Evolutionary conservation across 2,329 filamentous ascomycete genomes (phyloP), one percentile per base, ranked within the genome.

Genomic region (Penicillium oxalicum): DNA sequence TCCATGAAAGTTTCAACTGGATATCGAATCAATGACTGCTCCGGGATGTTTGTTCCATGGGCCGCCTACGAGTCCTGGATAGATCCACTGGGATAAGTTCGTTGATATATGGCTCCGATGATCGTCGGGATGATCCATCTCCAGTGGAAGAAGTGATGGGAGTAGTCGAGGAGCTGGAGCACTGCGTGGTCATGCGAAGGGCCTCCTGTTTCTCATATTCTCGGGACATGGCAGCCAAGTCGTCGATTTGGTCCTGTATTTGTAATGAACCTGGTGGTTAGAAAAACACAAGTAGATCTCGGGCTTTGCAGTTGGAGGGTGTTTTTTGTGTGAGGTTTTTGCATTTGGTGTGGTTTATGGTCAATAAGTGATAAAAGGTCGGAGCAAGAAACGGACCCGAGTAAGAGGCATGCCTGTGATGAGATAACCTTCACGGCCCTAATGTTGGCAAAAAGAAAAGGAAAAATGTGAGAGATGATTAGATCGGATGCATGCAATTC

Each of bases 391-490:
- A 55, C 52, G 50, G 54, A 75, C 74, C 63, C 72, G 68, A 52
- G 74, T 76, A 47, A 76, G 61, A 49, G 69, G 70, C 44, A 69
- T 62, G 29, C 74, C 74, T 35, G 68, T 65, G 49, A 76, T 72
- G 29, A 76, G 63, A 56, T 75, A 76, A 34, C 74, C 74, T 61
- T 76, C 74, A 49, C 74, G 70, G 39, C 72, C 72, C 72, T 75
- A 32, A 11, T 8, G 29, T 32, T 32, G 29, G 58, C 46, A 53
- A 34, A 43, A 38, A 46, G 36, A 48, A 59, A 47, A 53, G 32
- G 43, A 38, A 46, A 38, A 48, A 50, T 43, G 58, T 52, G 47
- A 51, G 43, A 46, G 50, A 48, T 55, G 44, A 57, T 66, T 61
- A 65, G 59, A 59, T 29, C 33, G 27, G 18, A 18, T 18, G 18